Evolutionary conservation across 2,329 filamentous ascomycete genomes (phyloP).

Genomic region (Parasarocladium wereldwijsianum): DNA sequence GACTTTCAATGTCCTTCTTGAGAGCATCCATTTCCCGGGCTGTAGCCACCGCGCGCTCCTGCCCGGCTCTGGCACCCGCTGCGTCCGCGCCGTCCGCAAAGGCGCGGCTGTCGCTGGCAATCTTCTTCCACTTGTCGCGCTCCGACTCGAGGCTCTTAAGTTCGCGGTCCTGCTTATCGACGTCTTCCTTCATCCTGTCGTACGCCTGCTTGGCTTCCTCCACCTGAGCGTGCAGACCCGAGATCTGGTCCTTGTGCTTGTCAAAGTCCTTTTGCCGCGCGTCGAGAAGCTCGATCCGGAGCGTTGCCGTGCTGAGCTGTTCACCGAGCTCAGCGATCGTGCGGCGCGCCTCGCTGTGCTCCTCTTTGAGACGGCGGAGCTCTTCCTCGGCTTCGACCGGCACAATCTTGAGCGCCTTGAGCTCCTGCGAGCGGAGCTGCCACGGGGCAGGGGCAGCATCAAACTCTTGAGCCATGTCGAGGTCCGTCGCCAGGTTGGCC

Average conservation of each 20-base stretch:
- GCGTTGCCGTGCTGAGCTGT: constrained; percentile 69
- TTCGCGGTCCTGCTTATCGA: constrained; percentile 54
- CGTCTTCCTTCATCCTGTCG: constrained; percentile 42
- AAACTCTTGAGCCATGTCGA: constrained; percentile 65
- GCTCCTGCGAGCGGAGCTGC: constrained; percentile 65
- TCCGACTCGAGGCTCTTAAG: constrained; percentile 49
- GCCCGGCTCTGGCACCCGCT: constrained; percentile 38
- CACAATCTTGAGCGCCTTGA: constrained; percentile 68
- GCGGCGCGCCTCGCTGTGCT: constrained; percentile 63
- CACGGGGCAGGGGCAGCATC: constrained; percentile 66
- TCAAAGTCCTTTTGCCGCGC: constrained; percentile 73
- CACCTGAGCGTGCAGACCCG: constrained; percentile 46
- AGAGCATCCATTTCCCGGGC: constrained; percentile 60
- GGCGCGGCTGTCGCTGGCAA: constrained; percentile 45
- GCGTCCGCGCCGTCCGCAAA: constrained; percentile 38
- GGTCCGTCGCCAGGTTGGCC: constrained; percentile 51
- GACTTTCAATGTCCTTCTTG: constrained; percentile 49
- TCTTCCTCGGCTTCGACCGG: constrained; percentile 77
- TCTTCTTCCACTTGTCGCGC: constrained; percentile 57
- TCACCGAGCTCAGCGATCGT: constrained; percentile 62
- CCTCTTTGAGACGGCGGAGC: constrained; percentile 63
- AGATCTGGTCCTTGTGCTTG: constrained; percentile 58
- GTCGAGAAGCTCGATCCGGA: constrained; percentile 87
- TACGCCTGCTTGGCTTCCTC: constrained; percentile 35
- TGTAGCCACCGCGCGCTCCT: constrained; percentile 54